Evolutionary conservation across 768 basidiomycete genomes (phyloP).

Genomic region (Dentipellis fragilis): DNA sequence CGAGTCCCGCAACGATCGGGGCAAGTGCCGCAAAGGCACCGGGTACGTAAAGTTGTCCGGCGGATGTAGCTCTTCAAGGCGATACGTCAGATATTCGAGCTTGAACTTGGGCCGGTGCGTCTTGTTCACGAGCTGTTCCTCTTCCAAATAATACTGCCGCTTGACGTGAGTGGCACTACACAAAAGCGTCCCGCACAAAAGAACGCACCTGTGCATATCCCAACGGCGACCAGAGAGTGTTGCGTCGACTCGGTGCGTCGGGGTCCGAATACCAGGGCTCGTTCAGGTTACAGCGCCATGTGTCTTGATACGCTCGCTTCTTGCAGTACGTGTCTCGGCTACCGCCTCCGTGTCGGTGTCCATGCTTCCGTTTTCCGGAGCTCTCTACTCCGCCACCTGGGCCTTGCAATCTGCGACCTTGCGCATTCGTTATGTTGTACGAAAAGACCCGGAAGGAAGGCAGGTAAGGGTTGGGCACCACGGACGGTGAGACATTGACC

Average conservation of each 20-base stretch:
- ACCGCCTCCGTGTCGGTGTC: slow-evolving; percentile 28
- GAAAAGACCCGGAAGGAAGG: slow-evolving; percentile 74
- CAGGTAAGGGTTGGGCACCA: slow-evolving; percentile 81
- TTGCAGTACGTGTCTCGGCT: slow-evolving; percentile 30
- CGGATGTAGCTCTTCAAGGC: slow-evolving; percentile 31
- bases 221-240: slow-evolving; percentile 61
- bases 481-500: slow-evolving; percentile 71
- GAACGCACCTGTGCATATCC: slow-evolving; percentile 75
- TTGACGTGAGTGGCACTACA: slow-evolving; percentile 4
- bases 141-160: slow-evolving; percentile 56
- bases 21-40: slow-evolving; percentile 47
- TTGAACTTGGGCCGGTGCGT: slow-evolving; percentile 48
- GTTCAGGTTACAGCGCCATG: slow-evolving; percentile 55
- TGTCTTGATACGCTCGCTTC: slow-evolving; percentile 39
- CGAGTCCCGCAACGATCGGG: slow-evolving; percentile 33
- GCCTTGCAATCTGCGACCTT: not conserved
- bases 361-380: slow-evolving; percentile 31
- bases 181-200: slow-evolving; percentile 6
- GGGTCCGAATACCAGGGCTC: slow-evolving; percentile 53
- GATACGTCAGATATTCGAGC: slow-evolving; percentile 73
- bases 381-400: slow-evolving; percentile 5
- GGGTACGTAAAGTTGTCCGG: slow-evolving; percentile 31
- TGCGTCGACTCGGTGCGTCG: slow-evolving; percentile 59
- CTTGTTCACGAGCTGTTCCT: slow-evolving; percentile 34
- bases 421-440: slow-evolving; percentile 57